Percentiles rank a stretch among this genome's conserved stretches.
Evolutionary conservation across 2,329 filamentous ascomycete species (phyloP).

Genomic region (Pseudogymnoascus sp.): DNA sequence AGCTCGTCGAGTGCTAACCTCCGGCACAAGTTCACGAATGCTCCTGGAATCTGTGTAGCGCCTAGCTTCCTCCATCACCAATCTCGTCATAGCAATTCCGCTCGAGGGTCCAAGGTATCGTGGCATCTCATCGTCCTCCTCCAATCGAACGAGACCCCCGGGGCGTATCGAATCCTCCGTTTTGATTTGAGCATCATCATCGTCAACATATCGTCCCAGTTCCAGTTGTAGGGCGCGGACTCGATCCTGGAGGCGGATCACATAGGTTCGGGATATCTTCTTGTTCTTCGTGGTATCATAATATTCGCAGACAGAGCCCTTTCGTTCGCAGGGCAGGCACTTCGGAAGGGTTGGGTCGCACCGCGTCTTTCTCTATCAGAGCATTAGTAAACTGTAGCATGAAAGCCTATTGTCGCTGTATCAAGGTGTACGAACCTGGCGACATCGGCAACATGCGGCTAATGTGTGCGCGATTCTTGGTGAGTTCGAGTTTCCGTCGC

Average conservation of each 20-base stretch:
- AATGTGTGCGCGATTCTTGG: slow-evolving; percentile 70
- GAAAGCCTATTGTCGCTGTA: not conserved
- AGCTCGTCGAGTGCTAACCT: slow-evolving; percentile 57
- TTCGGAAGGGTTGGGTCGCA: slow-evolving; percentile 90
- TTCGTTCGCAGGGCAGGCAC: slow-evolving; percentile 87
- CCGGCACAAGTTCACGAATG: slow-evolving; percentile 86
- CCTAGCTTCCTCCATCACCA: slow-evolving; percentile 95
- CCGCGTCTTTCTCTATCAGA: slow-evolving; percentile 76
- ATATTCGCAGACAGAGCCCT: slow-evolving; percentile 89
- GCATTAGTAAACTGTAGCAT: slow-evolving; percentile 16
- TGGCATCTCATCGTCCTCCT: slow-evolving; percentile 76
- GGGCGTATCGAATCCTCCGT: slow-evolving; percentile 82
- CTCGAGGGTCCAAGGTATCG: slow-evolving; percentile 91
- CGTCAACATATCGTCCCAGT: slow-evolving; percentile 70
- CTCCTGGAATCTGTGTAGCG: slow-evolving; percentile 84
- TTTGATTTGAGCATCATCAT: slow-evolving; percentile 64
- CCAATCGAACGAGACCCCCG: slow-evolving; percentile 76
- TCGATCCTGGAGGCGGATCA: slow-evolving; percentile 82
- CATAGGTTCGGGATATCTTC: slow-evolving; percentile 85
- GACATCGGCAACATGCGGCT: slow-evolving; percentile 73
- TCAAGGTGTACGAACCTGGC: slow-evolving; percentile 52
- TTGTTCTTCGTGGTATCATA: slow-evolving; percentile 82
- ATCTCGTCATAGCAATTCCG: slow-evolving; percentile 87
- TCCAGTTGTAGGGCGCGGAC: slow-evolving; percentile 78
- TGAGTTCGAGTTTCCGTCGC: slow-evolving; percentile 45